Percentiles rank a stretch among this genome's conserved stretches.
These are phyloP conservation scores for Cucurbita argyrosperma DNA, from an alignment of 306 rosid species.

Conservation along the genomic window DNA sequence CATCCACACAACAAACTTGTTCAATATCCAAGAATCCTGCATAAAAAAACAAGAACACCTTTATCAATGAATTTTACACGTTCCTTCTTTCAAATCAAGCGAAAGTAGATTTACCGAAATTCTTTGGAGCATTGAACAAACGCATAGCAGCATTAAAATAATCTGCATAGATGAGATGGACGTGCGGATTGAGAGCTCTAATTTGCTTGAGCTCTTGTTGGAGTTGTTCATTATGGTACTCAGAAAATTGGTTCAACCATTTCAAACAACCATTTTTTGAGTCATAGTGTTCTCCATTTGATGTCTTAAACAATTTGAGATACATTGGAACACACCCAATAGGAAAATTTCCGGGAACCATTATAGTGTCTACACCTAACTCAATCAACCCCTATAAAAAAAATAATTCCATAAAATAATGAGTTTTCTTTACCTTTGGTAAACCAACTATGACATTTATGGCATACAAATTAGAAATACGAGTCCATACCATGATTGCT, in stretches of 20 bases:
- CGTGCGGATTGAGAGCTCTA: constrained; percentile 13
- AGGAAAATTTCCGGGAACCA: constrained; percentile 36
- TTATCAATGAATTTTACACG: no score
- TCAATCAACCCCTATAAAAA: constrained; percentile 23
- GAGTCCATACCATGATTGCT: constrained; percentile 18
- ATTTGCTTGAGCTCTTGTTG: constrained; percentile 12
- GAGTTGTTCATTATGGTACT: constrained; percentile 27
- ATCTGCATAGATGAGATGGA: constrained; percentile 30
- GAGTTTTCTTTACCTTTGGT: no score
- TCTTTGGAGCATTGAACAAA: constrained; percentile 20
- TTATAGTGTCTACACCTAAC: constrained; percentile 27
- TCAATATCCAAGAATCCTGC: constrained; percentile 14
- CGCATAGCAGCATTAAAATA: constrained; percentile 22
- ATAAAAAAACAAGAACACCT: not conserved
- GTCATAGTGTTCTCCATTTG: constrained; percentile 8
- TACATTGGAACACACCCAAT: constrained; percentile 16
- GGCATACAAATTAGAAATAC: not conserved
- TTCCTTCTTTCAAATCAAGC: no score
- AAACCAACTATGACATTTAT: no score
- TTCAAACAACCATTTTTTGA: constrained; percentile 23
- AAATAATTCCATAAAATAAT: not conserved
- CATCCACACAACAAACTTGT: constrained; percentile 19
- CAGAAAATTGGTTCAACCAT: constrained; percentile 25
- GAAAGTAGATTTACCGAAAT: constrained; percentile 9
- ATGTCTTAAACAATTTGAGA: constrained; percentile 12